Conservation (phyloP, 1,139 yeast genomes). For the Diutina ranongensis region DNA sequence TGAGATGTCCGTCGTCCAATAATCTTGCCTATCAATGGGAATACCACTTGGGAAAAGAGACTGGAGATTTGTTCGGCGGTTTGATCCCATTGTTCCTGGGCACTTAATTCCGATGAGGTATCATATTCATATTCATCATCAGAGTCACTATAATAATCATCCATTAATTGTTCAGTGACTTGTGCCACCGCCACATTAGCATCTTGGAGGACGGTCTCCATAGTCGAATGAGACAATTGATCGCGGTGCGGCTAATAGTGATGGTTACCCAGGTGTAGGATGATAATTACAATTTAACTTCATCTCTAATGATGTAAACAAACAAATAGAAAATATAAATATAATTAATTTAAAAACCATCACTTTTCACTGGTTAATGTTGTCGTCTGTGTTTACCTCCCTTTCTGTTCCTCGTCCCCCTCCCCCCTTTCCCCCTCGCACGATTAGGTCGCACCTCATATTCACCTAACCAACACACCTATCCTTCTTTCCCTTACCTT, state of each 20-base stretch:
- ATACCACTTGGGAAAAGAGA: not conserved
- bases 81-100: slow-evolving; percentile 6
- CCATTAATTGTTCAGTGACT: not conserved
- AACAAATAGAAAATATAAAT: too few relatives aligned
- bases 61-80: not conserved
- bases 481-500: not conserved
- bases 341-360: too few relatives aligned
- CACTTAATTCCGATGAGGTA: not conserved
- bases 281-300: too few relatives aligned
- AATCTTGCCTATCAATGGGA: slow-evolving; percentile 5
- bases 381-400: too few relatives aligned
- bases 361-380: too few relatives aligned
- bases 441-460: not conserved
- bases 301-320: too few relatives aligned
- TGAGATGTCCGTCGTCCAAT: not conserved
- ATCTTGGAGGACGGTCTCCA: slow-evolving; percentile 2
- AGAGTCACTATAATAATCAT: not conserved
- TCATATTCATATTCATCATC: slow-evolving; percentile 4
- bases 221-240: too few relatives aligned
- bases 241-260: too few relatives aligned
- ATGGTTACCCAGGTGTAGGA: too few relatives aligned
- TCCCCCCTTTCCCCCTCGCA: too few relatives aligned
- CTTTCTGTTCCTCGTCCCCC: too few relatives aligned
- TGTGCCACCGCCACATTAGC: not conserved
- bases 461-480: not conserved